A percentile compares a stretch with the other conserved stretches of the same genome.
phyloP scores from a whole-genome alignment of 108 stramenopile species.

The Cyclotella atomus region DNA sequence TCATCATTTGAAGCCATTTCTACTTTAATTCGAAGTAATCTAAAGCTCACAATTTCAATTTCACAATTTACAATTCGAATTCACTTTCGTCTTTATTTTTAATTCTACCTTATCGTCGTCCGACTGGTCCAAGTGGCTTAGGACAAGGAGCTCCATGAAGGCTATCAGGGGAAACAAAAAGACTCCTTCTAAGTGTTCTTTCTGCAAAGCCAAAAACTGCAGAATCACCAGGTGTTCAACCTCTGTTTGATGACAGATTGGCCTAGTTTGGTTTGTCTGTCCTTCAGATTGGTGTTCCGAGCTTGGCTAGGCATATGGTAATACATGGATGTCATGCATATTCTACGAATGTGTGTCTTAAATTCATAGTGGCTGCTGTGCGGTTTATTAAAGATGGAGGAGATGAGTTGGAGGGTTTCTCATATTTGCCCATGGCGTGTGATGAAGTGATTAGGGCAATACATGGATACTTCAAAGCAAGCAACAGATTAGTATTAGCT shows the following conservation, averaged over 20 bases:
- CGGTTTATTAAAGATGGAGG: not conserved
- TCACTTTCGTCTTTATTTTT: no score
- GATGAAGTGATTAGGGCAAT: not conserved
- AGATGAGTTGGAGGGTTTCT: not conserved
- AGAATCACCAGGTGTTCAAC: not conserved
- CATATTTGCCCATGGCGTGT: not conserved
- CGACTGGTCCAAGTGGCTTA: no score
- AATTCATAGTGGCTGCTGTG: not conserved
- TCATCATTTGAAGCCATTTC: no score
- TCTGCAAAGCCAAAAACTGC: not conserved
- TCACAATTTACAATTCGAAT: no score
- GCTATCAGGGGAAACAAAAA: not conserved
- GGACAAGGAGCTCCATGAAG: not conserved
- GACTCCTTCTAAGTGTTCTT: not conserved
- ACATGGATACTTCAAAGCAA: conserved; percentile 2
- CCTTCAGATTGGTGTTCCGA: not conserved
- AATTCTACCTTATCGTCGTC: no score
- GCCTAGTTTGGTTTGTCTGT: not conserved
- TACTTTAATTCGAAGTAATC: no score
- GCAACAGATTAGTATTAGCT: not conserved
- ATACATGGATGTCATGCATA: not conserved
- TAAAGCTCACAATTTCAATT: no score
- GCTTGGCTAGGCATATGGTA: not conserved
- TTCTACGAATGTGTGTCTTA: not conserved
- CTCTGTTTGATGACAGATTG: not conserved